Evolutionary conservation across 345 rosid species (phyloP).

Genomic region (Corchorus olitorius): DNA sequence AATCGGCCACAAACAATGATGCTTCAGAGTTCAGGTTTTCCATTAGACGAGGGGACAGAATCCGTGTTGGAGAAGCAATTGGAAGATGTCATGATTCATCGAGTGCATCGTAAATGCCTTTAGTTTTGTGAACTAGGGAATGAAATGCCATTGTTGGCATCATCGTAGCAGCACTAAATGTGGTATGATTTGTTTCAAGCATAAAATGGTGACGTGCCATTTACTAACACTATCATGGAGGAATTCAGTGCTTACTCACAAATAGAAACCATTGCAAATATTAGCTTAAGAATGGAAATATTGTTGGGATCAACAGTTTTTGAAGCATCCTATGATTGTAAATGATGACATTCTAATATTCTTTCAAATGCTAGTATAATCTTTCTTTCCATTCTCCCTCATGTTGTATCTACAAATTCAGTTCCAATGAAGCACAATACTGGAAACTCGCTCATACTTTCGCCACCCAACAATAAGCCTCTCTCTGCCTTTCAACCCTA

Average conservation of each 20-base stretch:
- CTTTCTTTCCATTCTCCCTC: too few species aligned
- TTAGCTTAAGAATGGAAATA: neutral
- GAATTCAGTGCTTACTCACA: neutral
- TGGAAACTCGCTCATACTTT: too few species aligned
- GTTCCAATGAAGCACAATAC: too few species aligned
- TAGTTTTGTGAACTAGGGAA: neutral
- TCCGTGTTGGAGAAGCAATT: constrained; percentile 75
- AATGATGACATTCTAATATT: neutral
- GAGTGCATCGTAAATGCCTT: too few species aligned
- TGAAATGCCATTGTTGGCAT: neutral
- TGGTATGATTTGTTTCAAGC: neutral
- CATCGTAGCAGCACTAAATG: neutral
- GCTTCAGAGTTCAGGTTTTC: constrained; percentile 63
- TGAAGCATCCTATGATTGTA: neutral
- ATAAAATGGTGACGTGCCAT: neutral
- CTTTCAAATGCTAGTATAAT: too few species aligned
- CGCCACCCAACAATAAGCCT: too few species aligned
- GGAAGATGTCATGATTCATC: constrained; percentile 61
- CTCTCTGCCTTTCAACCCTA: too few species aligned
- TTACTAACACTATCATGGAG: neutral
- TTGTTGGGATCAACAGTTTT: too few species aligned
- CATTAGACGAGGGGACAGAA: constrained; percentile 63
- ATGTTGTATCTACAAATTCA: too few species aligned
- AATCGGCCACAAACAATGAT: constrained; percentile 31
- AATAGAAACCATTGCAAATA: neutral